Evolutionary conservation across 2,329 filamentous ascomycete species (phyloP).

Genomic region (Hymenoscyphus salicellus): DNA sequence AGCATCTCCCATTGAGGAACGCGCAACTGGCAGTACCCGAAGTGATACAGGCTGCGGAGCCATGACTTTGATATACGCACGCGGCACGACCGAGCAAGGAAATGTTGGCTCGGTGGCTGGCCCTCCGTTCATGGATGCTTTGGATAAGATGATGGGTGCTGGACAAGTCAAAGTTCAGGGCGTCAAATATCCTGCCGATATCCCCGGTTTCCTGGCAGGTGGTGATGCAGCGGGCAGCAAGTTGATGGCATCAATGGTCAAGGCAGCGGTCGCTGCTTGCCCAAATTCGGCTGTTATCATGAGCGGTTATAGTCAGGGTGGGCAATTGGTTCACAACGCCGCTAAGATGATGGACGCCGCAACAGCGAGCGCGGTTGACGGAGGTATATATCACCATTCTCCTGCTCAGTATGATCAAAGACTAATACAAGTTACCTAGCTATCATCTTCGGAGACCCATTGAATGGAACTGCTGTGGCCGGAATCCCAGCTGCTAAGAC

Average conservation of each 20-base stretch:
- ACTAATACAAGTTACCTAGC: slow-evolving; percentile 11
- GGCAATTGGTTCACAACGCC: slow-evolving; percentile 24
- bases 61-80: slow-evolving; percentile 54
- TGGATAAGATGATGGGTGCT: slow-evolving; percentile 42
- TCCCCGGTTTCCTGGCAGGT: slow-evolving; percentile 33
- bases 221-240: slow-evolving; percentile 43
- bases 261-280: slow-evolving; percentile 21
- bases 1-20: too few species aligned
- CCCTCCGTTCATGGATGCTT: slow-evolving; percentile 48
- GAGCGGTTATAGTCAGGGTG: slow-evolving; percentile 23
- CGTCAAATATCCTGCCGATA: slow-evolving; percentile 19
- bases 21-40: too few species aligned
- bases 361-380: slow-evolving; percentile 19
- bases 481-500: slow-evolving; percentile 22
- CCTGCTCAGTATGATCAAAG: not conserved
- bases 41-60: slow-evolving; percentile 38
- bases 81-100: slow-evolving; percentile 51
- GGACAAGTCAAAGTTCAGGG: slow-evolving; percentile 41
- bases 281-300: slow-evolving; percentile 25
- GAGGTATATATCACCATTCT: slow-evolving; percentile 16
- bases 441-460: slow-evolving; percentile 31
- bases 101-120: slow-evolving; percentile 51
- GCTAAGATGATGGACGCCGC: slow-evolving; percentile 14
- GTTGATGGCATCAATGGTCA: slow-evolving; percentile 36
- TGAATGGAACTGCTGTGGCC: slow-evolving; percentile 25